Percentiles rank a stretch among this genome's conserved stretches.
Evolutionary conservation across 495 filamentous ascomycete genomes (phyloP).

Genomic region (Terfezia claveryi): DNA sequence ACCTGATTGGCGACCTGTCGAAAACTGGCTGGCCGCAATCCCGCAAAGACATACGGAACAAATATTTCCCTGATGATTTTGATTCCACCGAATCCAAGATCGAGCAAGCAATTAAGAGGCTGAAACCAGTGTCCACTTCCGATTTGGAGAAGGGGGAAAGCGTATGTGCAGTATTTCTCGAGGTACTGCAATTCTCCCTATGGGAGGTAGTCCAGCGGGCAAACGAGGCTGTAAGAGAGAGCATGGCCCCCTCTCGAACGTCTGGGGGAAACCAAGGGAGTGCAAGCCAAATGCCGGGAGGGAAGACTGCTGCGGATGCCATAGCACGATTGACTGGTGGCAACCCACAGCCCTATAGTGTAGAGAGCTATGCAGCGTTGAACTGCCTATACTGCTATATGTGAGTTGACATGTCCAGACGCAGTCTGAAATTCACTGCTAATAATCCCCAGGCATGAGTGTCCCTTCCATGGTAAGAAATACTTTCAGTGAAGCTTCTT

Average conservation of each 20-base stretch:
- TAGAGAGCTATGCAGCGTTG: conserved; percentile 18
- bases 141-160: conserved; percentile 10
- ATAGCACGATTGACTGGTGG: conserved; percentile 2
- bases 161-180: conserved; percentile 12
- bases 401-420: conserved; percentile 7
- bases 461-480: conserved; percentile 17
- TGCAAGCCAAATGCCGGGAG: background rate
- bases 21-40: background rate
- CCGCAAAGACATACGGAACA: conserved; percentile 4
- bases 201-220: conserved; percentile 16
- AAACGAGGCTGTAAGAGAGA: conserved; percentile 7
- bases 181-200: conserved; percentile 7
- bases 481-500: background rate
- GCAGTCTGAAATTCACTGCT: background rate
- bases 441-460: conserved; percentile 16
- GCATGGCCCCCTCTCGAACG: conserved; percentile 1
- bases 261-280: background rate
- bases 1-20: conserved; percentile 9
- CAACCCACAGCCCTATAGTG: conserved; percentile 12
- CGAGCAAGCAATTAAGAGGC: conserved; percentile 1
- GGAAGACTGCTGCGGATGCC: conserved; percentile 1
- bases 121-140: conserved; percentile 1
- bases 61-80: conserved; percentile 12
- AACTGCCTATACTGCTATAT: conserved; percentile 20
- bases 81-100: conserved; percentile 13